phyloP scores from a whole-genome alignment of 202 grass and related monocot genomes.

The Panicum virgatum region DNA sequence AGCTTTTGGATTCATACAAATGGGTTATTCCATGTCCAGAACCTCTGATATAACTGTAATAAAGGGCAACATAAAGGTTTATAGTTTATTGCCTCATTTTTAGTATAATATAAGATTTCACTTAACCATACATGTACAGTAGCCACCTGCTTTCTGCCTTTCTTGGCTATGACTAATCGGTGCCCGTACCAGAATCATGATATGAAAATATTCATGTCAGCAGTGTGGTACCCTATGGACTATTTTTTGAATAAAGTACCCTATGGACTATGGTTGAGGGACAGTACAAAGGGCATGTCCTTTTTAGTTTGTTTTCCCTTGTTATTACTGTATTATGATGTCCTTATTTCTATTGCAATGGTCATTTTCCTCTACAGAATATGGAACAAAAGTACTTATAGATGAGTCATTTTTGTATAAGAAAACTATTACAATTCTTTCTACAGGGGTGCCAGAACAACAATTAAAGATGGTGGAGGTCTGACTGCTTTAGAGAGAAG shows the following conservation, averaged over 20 bases:
- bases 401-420: neutral
- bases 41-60: slow-evolving; percentile 11
- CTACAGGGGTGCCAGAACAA: slow-evolving; percentile 73
- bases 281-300: neutral
- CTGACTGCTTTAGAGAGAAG: slow-evolving; percentile 93
- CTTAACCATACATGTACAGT: neutral
- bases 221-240: slow-evolving; percentile 4
- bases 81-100: slow-evolving; percentile 17
- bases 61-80: neutral
- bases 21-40: neutral
- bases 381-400: neutral
- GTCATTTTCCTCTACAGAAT: neutral
- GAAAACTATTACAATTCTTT: slow-evolving; percentile 9
- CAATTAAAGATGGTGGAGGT: slow-evolving; percentile 84
- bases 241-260: too few relatives aligned
- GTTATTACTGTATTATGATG: neutral
- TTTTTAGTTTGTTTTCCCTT: slow-evolving; percentile 18
- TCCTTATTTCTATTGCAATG: neutral
- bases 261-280: too few relatives aligned
- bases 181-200: slow-evolving; percentile 7
- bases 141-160: neutral
- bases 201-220: neutral
- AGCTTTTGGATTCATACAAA: slow-evolving; percentile 6
- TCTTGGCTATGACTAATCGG: neutral
- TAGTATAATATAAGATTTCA: slow-evolving; percentile 16